Evolutionary conservation across 805 yeast species (phyloP), one percentile per base, ranked within the genome.

Genomic region (Wickerhamiella slavikovae): DNA sequence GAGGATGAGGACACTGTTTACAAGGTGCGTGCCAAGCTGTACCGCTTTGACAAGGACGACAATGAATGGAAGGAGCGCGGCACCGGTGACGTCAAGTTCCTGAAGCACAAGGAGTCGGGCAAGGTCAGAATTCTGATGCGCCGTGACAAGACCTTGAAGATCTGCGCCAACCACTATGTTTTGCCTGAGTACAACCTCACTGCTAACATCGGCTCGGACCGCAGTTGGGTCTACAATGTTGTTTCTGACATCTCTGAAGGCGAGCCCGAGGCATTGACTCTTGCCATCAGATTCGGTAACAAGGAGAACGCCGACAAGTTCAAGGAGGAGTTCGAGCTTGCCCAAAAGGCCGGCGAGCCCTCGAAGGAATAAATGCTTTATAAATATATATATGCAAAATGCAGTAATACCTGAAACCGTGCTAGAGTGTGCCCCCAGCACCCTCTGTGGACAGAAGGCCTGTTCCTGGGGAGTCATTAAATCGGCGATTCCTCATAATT

Each of bases 31-130:
- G 95, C 98, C 42, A 89, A 89, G 59, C 64, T 89, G 50, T 89
- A 85, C 65, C 76, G 80, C 58, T 85, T 76, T 62, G 60, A 58
- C 40, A 38, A 41, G 39, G 46, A 45, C 20, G 37, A 36, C 37
- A 72, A 72, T 46, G 96, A 89, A 59, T 89, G 98, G 98, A 89
- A 89, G 57, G 98, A 89, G 66, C 78, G 98, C 64, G 98, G 98
- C 46, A 80, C 94, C 21, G 98, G 98, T 49, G 98, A 89, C 50
- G 93, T 82, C 45, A 80, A 89, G 59, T 79, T 89, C 57, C 69
- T 89, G 52, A 65, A 85, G 62, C 94, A 85, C 62, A 82, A 80
- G 56, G 58, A 59, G 37, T 61, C 79, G 35, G 66, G 68, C 35
- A 83, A 80, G 60, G 79, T 78, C 39, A 75, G 98, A 62, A 57